phyloP scores from a whole-genome alignment of 805 yeast species.

The Nakazawaea holstii region DNA sequence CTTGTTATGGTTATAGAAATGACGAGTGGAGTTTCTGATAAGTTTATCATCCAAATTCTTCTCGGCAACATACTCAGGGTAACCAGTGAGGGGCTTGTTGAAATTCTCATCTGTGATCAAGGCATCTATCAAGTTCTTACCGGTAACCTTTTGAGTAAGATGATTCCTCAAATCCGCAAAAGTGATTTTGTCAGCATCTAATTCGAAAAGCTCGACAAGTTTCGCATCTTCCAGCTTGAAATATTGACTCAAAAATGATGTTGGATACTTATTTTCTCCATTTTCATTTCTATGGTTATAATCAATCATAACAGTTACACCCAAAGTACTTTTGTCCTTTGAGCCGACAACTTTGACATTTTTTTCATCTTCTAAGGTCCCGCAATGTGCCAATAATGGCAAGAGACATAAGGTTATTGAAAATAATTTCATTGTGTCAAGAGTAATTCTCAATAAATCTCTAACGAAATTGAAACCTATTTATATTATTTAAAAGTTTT shows the following conservation, averaged over 20 bases:
- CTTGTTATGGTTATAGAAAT: conserved; percentile 1
- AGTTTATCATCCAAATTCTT: too few relatives aligned
- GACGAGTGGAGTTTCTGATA: not conserved
- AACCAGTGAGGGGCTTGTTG: too few relatives aligned
- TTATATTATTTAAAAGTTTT: too few relatives aligned
- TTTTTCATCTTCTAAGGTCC: not conserved
- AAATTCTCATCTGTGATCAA: too few relatives aligned
- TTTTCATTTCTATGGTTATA: not conserved
- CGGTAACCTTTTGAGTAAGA: too few relatives aligned
- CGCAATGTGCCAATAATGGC: not conserved
- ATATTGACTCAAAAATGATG: not conserved
- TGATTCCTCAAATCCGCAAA: too few relatives aligned
- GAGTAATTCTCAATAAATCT: too few relatives aligned
- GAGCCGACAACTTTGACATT: not conserved
- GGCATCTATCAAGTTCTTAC: too few relatives aligned
- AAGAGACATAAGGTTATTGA: not conserved
- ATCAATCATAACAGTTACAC: not conserved
- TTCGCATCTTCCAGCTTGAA: not conserved
- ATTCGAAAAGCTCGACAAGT: too few relatives aligned
- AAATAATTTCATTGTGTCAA: not conserved
- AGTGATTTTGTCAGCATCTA: too few relatives aligned
- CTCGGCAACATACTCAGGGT: too few relatives aligned
- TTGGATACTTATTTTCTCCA: not conserved
- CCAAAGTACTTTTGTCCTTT: not conserved
- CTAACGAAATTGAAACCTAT: too few relatives aligned